Percentiles rank a stretch among this genome's conserved stretches.
Evolutionary conservation across 768 basidiomycete genomes (phyloP).

Genomic region (Trametes coccinea): DNA sequence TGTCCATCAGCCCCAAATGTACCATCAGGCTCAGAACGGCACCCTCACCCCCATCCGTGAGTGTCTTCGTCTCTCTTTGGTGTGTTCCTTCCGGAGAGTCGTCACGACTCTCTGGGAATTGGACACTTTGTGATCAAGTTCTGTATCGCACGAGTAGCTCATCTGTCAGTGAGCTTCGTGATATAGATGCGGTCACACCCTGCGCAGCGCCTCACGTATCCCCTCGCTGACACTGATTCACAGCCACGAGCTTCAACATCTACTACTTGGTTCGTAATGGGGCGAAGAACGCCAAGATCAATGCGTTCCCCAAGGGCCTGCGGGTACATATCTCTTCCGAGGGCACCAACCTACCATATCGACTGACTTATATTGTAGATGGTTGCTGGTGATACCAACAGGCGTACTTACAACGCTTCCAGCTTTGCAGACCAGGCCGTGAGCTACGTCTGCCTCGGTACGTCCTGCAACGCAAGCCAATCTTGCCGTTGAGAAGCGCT

Average conservation of each 20-base stretch:
- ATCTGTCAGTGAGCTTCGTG: too few species aligned
- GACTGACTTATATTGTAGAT: conserved; percentile 18
- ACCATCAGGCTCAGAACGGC: conserved; percentile 24
- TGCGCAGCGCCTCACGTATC: not conserved
- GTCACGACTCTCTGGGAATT: too few species aligned
- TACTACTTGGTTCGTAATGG: conserved; percentile 28
- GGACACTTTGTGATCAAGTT: too few species aligned
- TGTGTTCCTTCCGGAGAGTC: not conserved
- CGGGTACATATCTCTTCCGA: conserved; percentile 1
- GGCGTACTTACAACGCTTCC: conserved; percentile 34
- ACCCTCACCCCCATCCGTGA: conserved; percentile 23
- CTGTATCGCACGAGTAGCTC: too few species aligned
- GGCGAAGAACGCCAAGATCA: conserved; percentile 23
- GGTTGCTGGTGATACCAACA: conserved; percentile 33
- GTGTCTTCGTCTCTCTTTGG: not conserved
- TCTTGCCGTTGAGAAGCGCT: not conserved
- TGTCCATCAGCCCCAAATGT: conserved; percentile 20
- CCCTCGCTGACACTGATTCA: not conserved
- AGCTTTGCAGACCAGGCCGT: conserved; percentile 35
- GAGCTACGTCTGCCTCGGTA: conserved; percentile 34
- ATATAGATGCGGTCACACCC: too few species aligned
- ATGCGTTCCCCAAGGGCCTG: conserved; percentile 30
- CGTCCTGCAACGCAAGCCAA: not conserved
- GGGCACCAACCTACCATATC: too few species aligned
- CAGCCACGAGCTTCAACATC: conserved; percentile 26